Evolutionary conservation across 345 rosid species (phyloP), one percentile per base, ranked within the genome.

Genomic region (Brassica cretica): DNA sequence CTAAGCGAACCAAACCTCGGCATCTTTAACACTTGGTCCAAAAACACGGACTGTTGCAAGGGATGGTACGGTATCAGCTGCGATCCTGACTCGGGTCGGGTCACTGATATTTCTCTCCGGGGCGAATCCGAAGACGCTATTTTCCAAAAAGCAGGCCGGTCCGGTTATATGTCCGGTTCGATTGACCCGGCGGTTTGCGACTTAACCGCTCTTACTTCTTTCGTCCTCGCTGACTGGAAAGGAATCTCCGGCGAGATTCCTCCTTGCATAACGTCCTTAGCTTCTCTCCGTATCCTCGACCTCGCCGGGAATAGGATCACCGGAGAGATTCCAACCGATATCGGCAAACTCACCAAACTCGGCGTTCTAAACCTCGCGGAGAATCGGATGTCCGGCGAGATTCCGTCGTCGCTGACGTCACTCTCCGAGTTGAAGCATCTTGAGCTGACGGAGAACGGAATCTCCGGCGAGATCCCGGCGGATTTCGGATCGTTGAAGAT

Each of bases 41-140:
- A 80, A 5, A 89, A 86, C 70, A 71, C 84, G 9, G 75, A 88
- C 76, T 94, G 94, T 88, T 91, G 97, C 83, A 41, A 79, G 65
- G 39, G 29, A 61, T 94, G 98, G 98, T 89, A 89, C 80, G 97
- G 97, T 66, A 69, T 94, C 75, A 88, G 90, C 87, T 92, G 97
- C 72, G 84, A 92, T 83, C 93, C 97, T 7, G 84, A 86, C 29
- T 53, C 85, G 33, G 77, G 66, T 51, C 89, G 93, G 21, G 97
- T 94, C 81, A 77, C 91, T 4, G 97, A 91, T 77, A 76, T 94
- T 55, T 85, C 83, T 68, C 95, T 94, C 55, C 96, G 98, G 0
- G 98, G 98, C 3, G 98, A 94, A 80, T 92, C 98, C 0, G 96
- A 92, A 81, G 98, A 94, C 75, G 93, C 91, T 4, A 85, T 92